A percentile compares a stretch with the other conserved stretches of the same genome.
Conservation (phyloP, 352 stramenopile species). For the Globisporangium spiculum region DNA sequence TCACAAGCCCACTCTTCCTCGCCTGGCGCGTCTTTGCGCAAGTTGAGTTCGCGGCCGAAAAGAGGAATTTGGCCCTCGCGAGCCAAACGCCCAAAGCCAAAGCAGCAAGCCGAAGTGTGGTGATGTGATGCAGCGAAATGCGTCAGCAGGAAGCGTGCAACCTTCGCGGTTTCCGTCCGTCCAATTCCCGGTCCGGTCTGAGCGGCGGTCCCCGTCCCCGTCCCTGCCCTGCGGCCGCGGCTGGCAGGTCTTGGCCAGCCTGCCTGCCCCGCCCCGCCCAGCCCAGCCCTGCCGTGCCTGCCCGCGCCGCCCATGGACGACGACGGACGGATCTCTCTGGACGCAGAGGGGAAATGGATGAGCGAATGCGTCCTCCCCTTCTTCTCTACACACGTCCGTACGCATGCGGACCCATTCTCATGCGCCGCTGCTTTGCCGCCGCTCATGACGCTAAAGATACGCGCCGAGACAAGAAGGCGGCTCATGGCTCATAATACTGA, state of each 20-base stretch:
- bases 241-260: no score
- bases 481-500: not conserved
- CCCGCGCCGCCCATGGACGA: not conserved
- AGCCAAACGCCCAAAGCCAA: not conserved
- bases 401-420: not conserved
- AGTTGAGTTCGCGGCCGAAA: conserved; percentile 10
- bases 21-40: not conserved
- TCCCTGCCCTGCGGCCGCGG: not conserved
- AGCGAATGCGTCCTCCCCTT: not conserved
- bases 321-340: not conserved
- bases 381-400: not conserved
- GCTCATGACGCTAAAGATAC: conserved; percentile 5
- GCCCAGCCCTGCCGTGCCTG: not conserved
- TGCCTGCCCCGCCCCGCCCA: not conserved
- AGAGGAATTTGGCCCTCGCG: not conserved
- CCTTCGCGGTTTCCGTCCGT: not conserved
- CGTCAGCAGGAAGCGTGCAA: conserved; percentile 11
- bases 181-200: not conserved
- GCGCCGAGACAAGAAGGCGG: not conserved
- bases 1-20: not conserved
- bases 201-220: not conserved
- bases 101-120: conserved; percentile 2
- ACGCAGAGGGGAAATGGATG: not conserved
- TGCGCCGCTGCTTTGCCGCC: not conserved
- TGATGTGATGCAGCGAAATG: conserved; percentile 11